Percentiles rank a stretch among this genome's conserved stretches.
phyloP scores from a whole-genome alignment of 2,329 filamentous ascomycete genomes.

The Monosporascus cannonballus region DNA sequence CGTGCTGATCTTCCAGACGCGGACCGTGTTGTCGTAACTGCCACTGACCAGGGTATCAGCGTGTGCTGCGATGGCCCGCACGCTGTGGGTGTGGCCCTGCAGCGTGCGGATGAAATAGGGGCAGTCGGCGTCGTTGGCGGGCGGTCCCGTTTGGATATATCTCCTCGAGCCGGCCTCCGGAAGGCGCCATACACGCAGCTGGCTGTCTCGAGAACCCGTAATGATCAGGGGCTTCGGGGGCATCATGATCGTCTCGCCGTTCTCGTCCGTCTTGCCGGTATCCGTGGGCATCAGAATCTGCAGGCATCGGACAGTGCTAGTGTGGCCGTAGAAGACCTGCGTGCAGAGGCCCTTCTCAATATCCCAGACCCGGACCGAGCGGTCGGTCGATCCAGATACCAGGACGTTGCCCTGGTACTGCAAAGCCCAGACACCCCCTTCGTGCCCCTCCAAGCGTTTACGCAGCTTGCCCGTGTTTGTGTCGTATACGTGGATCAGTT shows the following conservation, averaged over 20 bases:
- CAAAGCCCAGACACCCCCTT: constrained; percentile 95
- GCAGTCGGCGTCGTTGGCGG: constrained; percentile 71
- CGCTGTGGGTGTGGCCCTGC: constrained; percentile 83
- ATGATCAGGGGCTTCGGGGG: constrained; percentile 94
- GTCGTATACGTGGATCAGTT: constrained; percentile 95
- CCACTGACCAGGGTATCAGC: constrained; percentile 95
- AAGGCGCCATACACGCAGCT: constrained; percentile 88
- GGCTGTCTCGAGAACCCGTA: constrained; percentile 91
- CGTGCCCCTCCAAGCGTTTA: constrained; percentile 82
- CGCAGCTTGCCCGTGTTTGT: constrained; percentile 86
- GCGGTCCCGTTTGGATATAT: constrained; percentile 73
- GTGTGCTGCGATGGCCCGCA: constrained; percentile 90
- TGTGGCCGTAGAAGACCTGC: constrained; percentile 95
- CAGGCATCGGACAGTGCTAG: constrained; percentile 90
- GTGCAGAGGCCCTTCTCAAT: constrained; percentile 89
- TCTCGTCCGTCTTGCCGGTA: constrained; percentile 59
- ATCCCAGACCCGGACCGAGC: constrained; percentile 99
- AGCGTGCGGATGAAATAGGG: constrained; percentile 91
- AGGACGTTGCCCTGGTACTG: constrained; percentile 94
- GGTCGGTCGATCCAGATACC: constrained; percentile 92
- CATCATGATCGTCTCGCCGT: constrained; percentile 78
- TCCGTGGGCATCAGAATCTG: constrained; percentile 88
- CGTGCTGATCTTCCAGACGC: constrained; percentile 96
- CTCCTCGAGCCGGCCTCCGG: constrained; percentile 71
- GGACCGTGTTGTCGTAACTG: constrained; percentile 91